These are phyloP conservation scores for Schoenoplectus triqueter DNA, from an alignment of 202 grass and related monocot species.

Conservation along the genomic window DNA sequence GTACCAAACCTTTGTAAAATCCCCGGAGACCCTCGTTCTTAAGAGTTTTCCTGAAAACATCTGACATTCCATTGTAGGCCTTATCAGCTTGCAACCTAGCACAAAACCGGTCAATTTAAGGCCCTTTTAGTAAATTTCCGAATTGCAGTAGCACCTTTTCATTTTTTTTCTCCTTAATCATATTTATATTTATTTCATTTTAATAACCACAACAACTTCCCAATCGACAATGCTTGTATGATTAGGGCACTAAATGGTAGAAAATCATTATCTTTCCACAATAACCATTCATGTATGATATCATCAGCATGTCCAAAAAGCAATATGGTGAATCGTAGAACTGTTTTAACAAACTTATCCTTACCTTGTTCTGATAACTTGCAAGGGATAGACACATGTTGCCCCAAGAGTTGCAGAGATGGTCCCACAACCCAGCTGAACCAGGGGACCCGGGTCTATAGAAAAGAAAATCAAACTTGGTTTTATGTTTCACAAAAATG, in stretches of 20 bases:
- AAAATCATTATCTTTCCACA: background rate
- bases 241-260: background rate
- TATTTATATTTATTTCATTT: background rate
- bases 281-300: background rate
- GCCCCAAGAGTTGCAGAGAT: constrained; percentile 87
- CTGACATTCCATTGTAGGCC: constrained; percentile 75
- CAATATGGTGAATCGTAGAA: constrained; percentile 1
- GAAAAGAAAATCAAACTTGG: constrained; percentile 38
- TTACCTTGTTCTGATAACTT: constrained; percentile 91
- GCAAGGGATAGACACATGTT: constrained; percentile 87
- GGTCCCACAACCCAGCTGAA: constrained; percentile 83
- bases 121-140: constrained; percentile 5
- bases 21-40: constrained; percentile 55
- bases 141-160: background rate
- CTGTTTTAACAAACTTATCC: constrained; percentile 27
- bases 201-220: background rate
- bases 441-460: constrained; percentile 75
- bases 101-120: constrained; percentile 14
- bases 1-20: constrained; percentile 84
- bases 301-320: background rate
- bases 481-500: constrained; percentile 28
- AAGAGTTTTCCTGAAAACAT: constrained; percentile 70
- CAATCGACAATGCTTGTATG: background rate
- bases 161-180: background rate
- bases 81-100: constrained; percentile 74